Conservation (phyloP, 495 filamentous ascomycete species). For the Xylaria grammica region DNA sequence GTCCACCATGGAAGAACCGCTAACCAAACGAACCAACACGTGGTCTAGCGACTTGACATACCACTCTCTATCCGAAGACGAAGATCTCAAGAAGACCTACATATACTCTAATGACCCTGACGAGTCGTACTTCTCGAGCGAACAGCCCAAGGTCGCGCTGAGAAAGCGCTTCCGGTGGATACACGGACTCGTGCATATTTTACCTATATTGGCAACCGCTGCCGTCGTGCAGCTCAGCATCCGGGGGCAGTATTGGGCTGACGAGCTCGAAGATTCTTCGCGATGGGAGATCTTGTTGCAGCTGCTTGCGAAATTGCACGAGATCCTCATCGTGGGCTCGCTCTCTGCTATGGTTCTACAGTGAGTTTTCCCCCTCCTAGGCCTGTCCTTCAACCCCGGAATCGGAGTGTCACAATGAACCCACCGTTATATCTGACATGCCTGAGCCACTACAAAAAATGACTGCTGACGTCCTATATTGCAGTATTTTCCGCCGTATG, state of each 20-base stretch:
- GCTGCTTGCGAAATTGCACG: slow-evolving; percentile 21
- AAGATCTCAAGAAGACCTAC: background rate
- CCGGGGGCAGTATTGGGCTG: background rate
- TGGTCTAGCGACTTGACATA: background rate
- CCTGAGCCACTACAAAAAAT: no score
- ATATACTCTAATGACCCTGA: background rate
- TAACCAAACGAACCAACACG: background rate
- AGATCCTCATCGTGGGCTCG: slow-evolving; percentile 21
- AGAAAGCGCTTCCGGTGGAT: background rate
- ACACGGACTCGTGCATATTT: slow-evolving; percentile 1
- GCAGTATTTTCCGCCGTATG: slow-evolving; percentile 19
- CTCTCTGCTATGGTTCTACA: slow-evolving; percentile 19
- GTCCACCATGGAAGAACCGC: background rate
- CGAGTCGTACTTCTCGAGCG: background rate
- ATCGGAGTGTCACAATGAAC: no score
- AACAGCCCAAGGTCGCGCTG: slow-evolving; percentile 5
- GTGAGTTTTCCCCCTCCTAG: background rate
- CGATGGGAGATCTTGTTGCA: slow-evolving; percentile 6
- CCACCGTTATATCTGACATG: no score
- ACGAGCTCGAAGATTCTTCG: background rate
- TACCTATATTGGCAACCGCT: background rate
- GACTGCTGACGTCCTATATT: background rate
- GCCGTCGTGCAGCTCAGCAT: slow-evolving; percentile 3
- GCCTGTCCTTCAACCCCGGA: background rate
- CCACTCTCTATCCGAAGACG: background rate